phyloP scores from a whole-genome alignment of 2,329 filamentous ascomycete species.

The Teratosphaeria zuluensis region DNA sequence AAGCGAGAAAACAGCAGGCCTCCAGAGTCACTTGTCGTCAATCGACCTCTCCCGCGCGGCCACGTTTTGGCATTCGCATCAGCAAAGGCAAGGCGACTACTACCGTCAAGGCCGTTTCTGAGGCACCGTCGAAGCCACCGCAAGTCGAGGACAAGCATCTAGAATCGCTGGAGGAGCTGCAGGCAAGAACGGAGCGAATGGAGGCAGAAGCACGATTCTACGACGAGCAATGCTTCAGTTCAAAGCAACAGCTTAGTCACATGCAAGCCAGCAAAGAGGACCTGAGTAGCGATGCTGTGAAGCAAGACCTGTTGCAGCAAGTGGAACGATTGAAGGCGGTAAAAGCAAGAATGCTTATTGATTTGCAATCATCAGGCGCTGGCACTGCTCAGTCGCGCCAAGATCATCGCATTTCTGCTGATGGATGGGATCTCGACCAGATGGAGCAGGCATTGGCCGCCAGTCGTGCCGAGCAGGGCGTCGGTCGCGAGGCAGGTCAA shows the following conservation, averaged over 20 bases:
- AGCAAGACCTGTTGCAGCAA: background rate
- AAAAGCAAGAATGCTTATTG: background rate
- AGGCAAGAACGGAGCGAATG: background rate
- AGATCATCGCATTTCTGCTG: background rate
- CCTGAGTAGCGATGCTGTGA: background rate
- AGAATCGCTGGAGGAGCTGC: background rate
- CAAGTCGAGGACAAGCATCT: background rate
- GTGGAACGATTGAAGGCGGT: background rate
- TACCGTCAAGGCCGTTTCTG: background rate
- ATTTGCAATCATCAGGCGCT: background rate
- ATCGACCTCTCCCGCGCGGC: background rate
- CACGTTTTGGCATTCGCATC: background rate
- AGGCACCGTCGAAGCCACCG: background rate
- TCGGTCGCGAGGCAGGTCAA: background rate
- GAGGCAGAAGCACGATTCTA: background rate
- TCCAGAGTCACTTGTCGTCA: background rate
- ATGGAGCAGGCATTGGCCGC: background rate
- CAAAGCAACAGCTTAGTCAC: background rate
- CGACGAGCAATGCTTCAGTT: background rate
- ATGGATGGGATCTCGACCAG: background rate
- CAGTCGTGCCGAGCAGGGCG: background rate
- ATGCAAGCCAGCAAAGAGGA: background rate
- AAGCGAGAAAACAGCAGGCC: background rate
- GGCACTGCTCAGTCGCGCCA: background rate
- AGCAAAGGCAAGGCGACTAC: background rate